phyloP scores from a whole-genome alignment of 305 asterid genomes.

The Rubia balearica region DNA sequence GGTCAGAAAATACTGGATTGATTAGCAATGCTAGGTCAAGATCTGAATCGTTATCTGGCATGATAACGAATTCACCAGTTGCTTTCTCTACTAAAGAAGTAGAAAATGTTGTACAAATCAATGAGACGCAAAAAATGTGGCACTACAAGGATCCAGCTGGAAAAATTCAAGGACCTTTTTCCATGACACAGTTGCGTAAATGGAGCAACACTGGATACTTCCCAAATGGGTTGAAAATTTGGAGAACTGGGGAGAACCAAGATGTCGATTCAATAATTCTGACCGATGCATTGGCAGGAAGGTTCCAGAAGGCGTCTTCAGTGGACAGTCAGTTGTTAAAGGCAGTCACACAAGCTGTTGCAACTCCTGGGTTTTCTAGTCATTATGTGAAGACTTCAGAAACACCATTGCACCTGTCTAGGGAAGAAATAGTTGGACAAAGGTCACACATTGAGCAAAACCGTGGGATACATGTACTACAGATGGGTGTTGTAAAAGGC shows the following conservation, averaged over 20 bases:
- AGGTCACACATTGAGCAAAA: conserved; percentile 33
- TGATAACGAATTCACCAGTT: conserved; percentile 32
- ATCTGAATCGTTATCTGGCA: conserved; percentile 43
- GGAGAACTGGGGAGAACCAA: conserved; percentile 55
- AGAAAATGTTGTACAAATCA: conserved; percentile 50
- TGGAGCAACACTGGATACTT: conserved; percentile 95
- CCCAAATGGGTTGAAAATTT: conserved; percentile 69
- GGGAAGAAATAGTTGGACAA: conserved; percentile 26
- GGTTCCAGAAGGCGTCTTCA: conserved; percentile 42
- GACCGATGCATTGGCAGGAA: conserved; percentile 77
- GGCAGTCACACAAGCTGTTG: conserved; percentile 21
- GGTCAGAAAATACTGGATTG: conserved; percentile 42
- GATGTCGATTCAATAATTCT: conserved; percentile 55
- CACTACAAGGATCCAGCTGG: conserved; percentile 90
- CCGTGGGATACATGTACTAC: conserved; percentile 22
- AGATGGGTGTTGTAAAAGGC: conserved; percentile 18
- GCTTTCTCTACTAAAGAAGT: conserved; percentile 34
- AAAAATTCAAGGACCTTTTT: conserved; percentile 93
- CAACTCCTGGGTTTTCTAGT: conserved; percentile 19
- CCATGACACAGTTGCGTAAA: conserved; percentile 81
- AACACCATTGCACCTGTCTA: conserved; percentile 28
- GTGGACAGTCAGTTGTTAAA: conserved; percentile 25
- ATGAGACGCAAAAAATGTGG: conserved; percentile 89
- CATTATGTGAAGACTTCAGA: conserved; percentile 29
- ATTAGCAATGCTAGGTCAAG: conserved; percentile 32